A percentile compares a stretch with the other conserved stretches of the same genome.
These are phyloP conservation scores for Aspergillus intermedius DNA, from an alignment of 2,329 filamentous ascomycete genomes.

Conservation along the genomic window DNA sequence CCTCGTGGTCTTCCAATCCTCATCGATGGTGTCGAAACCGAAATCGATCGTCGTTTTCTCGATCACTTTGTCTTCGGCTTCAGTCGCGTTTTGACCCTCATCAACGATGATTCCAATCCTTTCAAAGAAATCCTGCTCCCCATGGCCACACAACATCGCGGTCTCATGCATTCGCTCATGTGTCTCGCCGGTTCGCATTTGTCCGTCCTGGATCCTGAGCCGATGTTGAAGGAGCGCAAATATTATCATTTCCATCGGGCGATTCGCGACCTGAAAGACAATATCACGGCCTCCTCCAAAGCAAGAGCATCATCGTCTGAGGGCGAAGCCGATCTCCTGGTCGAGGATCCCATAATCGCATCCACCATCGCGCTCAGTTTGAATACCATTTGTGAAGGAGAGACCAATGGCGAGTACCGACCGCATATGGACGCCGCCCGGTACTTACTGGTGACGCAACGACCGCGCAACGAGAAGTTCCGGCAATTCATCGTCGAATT, in stretches of 20 bases:
- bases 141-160: conserved; percentile 70
- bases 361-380: conserved; percentile 55
- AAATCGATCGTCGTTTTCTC: conserved; percentile 72
- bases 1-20: conserved; percentile 51
- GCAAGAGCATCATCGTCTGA: conserved; percentile 8
- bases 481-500: conserved; percentile 67
- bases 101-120: conserved; percentile 72
- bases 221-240: conserved; percentile 49
- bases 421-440: conserved; percentile 72
- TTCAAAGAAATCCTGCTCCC: conserved; percentile 80
- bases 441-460: conserved; percentile 57
- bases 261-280: conserved; percentile 35
- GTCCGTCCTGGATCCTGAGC: conserved; percentile 45
- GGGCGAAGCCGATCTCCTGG: conserved; percentile 31
- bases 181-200: conserved; percentile 74
- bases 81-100: conserved; percentile 73
- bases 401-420: conserved; percentile 64
- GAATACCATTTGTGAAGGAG: conserved; percentile 56
- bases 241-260: conserved; percentile 47
- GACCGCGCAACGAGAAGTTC: conserved; percentile 60
- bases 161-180: conserved; percentile 84
- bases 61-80: conserved; percentile 76
- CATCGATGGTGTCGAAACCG: conserved; percentile 74
- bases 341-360: conserved; percentile 56
- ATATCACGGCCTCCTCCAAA: conserved; percentile 27